These are phyloP conservation scores for Xerocomus nothofagi DNA, from an alignment of 1,284 basidiomycete species.

Conservation along the genomic window DNA sequence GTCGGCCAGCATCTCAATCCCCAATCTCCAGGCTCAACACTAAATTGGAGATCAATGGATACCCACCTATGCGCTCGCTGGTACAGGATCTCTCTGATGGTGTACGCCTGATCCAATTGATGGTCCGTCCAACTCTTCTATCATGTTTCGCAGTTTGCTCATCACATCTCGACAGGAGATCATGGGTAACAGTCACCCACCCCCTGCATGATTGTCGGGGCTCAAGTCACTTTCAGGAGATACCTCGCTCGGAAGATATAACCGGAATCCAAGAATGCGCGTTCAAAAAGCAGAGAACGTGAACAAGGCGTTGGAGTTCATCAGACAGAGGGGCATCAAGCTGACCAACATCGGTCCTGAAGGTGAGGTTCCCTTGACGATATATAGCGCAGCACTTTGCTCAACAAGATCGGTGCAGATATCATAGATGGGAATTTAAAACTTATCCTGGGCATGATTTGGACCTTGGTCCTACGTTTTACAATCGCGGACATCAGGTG, in stretches of 20 bases:
- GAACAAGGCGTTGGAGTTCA: conserved; percentile 94
- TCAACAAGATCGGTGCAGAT: conserved; percentile 50
- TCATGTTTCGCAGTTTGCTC: background rate
- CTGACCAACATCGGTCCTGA: conserved; percentile 97
- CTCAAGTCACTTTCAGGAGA: conserved; percentile 58
- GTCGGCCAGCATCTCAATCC: conserved; percentile 1
- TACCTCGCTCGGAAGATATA: conserved; percentile 88
- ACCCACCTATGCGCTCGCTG: conserved; percentile 90
- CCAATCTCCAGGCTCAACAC: conserved; percentile 79
- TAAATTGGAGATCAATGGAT: conserved; percentile 82
- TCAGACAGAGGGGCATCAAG: conserved; percentile 91
- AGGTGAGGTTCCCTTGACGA: conserved; percentile 47
- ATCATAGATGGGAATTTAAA: conserved; percentile 98
- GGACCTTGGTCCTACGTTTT: conserved; percentile 96
- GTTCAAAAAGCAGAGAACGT: conserved; percentile 99
- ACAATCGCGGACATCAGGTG: conserved; percentile 98
- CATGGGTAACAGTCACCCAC: conserved; percentile 62
- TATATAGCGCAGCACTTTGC: background rate
- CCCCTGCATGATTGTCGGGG: background rate
- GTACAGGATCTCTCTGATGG: conserved; percentile 93
- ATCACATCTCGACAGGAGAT: conserved; percentile 65
- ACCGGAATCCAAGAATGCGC: conserved; percentile 85
- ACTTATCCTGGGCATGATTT: conserved; percentile 98
- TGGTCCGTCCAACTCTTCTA: conserved; percentile 52
- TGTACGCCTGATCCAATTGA: conserved; percentile 89